Conservation (phyloP, 2,329 filamentous ascomycete species). For the Cladophialophora bantiana region DNA sequence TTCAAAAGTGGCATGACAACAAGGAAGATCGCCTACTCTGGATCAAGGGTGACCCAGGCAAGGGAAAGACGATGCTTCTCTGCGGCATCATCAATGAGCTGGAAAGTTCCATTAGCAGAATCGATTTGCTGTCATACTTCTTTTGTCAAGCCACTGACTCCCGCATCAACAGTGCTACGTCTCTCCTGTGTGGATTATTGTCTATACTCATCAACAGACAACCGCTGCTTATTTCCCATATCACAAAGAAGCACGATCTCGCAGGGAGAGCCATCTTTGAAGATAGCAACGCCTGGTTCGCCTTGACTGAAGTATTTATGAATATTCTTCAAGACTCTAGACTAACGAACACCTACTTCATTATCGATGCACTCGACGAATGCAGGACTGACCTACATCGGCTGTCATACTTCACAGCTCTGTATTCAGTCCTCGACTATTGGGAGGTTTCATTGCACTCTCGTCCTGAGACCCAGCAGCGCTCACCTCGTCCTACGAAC, state of each 20-base stretch:
- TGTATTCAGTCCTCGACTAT: too few species aligned
- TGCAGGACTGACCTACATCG: background rate
- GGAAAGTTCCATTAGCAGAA: slow-evolving; percentile 39
- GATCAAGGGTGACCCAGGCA: slow-evolving; percentile 49
- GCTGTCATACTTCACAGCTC: too few species aligned
- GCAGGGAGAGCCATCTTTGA: slow-evolving; percentile 40
- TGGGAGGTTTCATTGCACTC: too few species aligned
- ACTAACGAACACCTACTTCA: background rate
- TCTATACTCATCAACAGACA: slow-evolving; percentile 50
- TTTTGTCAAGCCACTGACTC: slow-evolving; percentile 49
- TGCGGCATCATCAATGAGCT: slow-evolving; percentile 45
- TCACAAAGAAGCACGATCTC: slow-evolving; percentile 47
- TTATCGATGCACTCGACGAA: background rate
- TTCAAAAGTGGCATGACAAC: slow-evolving; percentile 37
- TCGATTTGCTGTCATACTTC: slow-evolving; percentile 53
- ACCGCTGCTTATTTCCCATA: slow-evolving; percentile 45
- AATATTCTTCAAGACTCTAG: background rate
- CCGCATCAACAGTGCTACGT: slow-evolving; percentile 43
- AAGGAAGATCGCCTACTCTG: slow-evolving; percentile 45
- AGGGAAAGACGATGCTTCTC: slow-evolving; percentile 52
- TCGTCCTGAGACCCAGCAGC: too few species aligned
- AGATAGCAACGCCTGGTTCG: background rate
- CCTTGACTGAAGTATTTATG: background rate
- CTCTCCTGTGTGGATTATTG: slow-evolving; percentile 51
- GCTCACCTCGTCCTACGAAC: too few species aligned